Percentiles rank a stretch among this genome's conserved stretches.
Evolutionary conservation across 345 rosid genomes (phyloP).

Genomic region (Moricandia arvensis): DNA sequence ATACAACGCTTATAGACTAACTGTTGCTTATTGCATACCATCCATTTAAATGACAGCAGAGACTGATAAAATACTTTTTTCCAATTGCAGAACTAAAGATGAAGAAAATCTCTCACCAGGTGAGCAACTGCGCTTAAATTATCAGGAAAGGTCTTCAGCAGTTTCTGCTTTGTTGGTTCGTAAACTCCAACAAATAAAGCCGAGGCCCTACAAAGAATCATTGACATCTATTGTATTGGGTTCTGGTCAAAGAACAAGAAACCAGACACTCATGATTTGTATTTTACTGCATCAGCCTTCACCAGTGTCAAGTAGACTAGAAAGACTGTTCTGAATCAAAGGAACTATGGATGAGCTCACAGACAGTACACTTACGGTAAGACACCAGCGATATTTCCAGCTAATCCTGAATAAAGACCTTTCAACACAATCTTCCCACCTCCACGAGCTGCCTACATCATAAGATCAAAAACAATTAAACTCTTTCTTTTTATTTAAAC

Average conservation of each 20-base stretch:
- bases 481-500: not conserved
- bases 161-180: conserved; percentile 90
- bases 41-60: not conserved
- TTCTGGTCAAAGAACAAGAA: too few relatives aligned
- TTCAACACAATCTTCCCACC: conserved; percentile 74
- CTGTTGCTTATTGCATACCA: not conserved
- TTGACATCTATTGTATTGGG: not conserved
- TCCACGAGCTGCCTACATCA: conserved; percentile 72
- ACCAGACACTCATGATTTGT: too few relatives aligned
- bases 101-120: conserved; percentile 54
- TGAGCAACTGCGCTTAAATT: conserved; percentile 86
- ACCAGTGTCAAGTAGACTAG: not conserved
- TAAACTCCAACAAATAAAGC: conserved; percentile 93
- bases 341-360: not conserved
- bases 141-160: conserved; percentile 74
- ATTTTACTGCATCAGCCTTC: too few relatives aligned
- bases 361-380: conserved; percentile 66
- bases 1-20: not conserved
- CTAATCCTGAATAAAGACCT: conserved; percentile 96
- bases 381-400: conserved; percentile 91
- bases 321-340: not conserved
- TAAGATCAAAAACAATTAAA: not conserved
- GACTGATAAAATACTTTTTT: not conserved
- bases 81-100: conserved; percentile 4
- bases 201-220: conserved; percentile 64